Evolutionary conservation across 495 filamentous ascomycete genomes (phyloP).

Genomic region (Penicillium diatomitis): DNA sequence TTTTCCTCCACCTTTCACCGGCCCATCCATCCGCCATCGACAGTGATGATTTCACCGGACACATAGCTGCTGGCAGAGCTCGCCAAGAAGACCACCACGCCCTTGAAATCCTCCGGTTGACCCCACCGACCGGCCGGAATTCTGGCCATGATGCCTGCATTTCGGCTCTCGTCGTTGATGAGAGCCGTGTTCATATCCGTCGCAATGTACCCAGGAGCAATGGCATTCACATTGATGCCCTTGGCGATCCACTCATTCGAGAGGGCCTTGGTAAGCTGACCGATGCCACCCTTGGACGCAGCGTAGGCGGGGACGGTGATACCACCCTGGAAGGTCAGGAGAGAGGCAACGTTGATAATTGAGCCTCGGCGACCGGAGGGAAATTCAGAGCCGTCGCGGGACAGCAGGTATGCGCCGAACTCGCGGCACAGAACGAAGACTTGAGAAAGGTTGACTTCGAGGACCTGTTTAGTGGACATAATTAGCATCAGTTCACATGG

Average conservation of each 20-base stretch:
- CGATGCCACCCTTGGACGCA: conserved; percentile 78
- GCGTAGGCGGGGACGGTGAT: conserved; percentile 87
- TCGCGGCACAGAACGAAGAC: conserved; percentile 81
- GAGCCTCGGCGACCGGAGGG: conserved; percentile 52
- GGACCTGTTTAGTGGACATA: conserved; percentile 37
- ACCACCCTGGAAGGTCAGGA: conserved; percentile 86
- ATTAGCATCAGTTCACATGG: neutral
- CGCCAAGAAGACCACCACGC: conserved; percentile 68
- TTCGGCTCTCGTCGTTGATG: conserved; percentile 59
- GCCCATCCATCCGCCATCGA: conserved; percentile 95
- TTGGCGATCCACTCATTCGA: conserved; percentile 77
- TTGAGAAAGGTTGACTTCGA: conserved; percentile 75
- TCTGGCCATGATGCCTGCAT: conserved; percentile 64
- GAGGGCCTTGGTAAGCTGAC: conserved; percentile 79
- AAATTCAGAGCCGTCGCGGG: conserved; percentile 40
- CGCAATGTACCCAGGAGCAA: conserved; percentile 74
- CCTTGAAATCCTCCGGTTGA: conserved; percentile 81
- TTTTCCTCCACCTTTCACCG: conserved; percentile 38
- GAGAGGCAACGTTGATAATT: conserved; percentile 79
- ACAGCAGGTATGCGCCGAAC: conserved; percentile 75
- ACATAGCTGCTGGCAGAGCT: conserved; percentile 72
- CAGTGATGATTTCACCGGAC: conserved; percentile 67
- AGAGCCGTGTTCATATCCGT: conserved; percentile 90
- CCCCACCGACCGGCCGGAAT: conserved; percentile 89
- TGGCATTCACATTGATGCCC: conserved; percentile 73